Conservation (phyloP, 78 protist species). For the Goniomonas avonlea region DNA sequence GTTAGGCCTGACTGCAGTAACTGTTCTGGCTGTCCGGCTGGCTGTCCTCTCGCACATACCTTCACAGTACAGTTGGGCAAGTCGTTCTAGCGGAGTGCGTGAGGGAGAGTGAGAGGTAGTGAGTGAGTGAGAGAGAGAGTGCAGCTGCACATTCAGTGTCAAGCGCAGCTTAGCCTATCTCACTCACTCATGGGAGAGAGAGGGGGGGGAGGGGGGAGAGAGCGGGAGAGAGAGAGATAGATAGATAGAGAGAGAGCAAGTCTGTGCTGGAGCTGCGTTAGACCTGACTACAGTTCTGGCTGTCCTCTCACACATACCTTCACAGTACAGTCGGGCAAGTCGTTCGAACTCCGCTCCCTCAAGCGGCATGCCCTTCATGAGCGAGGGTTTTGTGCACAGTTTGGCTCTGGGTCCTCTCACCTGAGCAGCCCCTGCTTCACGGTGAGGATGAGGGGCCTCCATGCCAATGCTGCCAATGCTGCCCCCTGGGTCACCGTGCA, state of each 20-base stretch:
- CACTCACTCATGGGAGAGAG: not conserved
- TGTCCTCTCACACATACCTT: not conserved
- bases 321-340: not conserved
- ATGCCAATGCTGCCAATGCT: too few species aligned
- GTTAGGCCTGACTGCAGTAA: too few species aligned
- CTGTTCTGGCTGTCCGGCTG: too few species aligned
- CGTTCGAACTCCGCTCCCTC: too few species aligned
- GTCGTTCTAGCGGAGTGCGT: not conserved
- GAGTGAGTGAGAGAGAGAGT: not conserved
- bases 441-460: too few species aligned
- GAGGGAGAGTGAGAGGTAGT: not conserved
- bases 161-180: too few species aligned
- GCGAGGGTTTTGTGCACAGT: too few species aligned
- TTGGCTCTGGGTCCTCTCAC: too few species aligned
- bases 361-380: too few species aligned
- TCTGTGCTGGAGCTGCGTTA: not conserved
- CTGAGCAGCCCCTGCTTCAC: too few species aligned
- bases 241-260: not conserved
- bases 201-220: not conserved
- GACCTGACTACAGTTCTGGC: not conserved
- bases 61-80: not conserved
- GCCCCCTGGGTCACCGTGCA: too few species aligned
- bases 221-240: not conserved
- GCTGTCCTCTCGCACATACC: not conserved
- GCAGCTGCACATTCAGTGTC: not conserved